Conservation (phyloP, 2,329 filamentous ascomycete genomes). For the Canariomyces notabilis region DNA sequence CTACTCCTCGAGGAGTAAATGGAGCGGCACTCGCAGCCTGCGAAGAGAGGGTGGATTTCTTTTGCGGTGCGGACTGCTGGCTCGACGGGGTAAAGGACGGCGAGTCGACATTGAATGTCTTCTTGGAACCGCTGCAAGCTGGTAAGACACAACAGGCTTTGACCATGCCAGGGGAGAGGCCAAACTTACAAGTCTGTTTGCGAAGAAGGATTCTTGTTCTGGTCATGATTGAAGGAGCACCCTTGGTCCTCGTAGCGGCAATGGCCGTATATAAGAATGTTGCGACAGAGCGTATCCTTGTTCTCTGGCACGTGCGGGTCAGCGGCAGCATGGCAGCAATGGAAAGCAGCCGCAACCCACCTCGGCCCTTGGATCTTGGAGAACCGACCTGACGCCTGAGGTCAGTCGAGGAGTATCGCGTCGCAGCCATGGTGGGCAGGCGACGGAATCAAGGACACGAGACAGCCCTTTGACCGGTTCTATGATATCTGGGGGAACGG, state of each 20-base stretch:
- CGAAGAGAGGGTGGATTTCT: constrained; percentile 76
- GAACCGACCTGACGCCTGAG: constrained; percentile 51
- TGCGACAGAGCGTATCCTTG: constrained; percentile 87
- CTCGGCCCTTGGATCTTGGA: constrained; percentile 51
- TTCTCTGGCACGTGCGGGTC: constrained; percentile 49
- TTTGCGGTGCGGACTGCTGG: constrained; percentile 42
- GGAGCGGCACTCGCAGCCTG: constrained; percentile 85
- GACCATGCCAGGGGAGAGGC: background rate
- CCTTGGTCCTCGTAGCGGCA: constrained; percentile 89
- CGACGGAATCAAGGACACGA: constrained; percentile 21
- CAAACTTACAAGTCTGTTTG: constrained; percentile 48
- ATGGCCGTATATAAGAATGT: constrained; percentile 88
- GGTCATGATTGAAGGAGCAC: constrained; percentile 86
- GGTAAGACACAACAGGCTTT: constrained; percentile 26
- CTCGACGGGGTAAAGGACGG: constrained; percentile 81
- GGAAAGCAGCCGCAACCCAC: constrained; percentile 13
- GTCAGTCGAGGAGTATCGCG: constrained; percentile 42
- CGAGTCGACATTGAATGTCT: constrained; percentile 88
- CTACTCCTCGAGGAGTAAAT: constrained; percentile 67
- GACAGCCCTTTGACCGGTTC: constrained; percentile 35
- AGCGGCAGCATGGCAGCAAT: constrained; percentile 9
- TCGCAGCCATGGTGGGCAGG: constrained; percentile 39
- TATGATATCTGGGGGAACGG: constrained; percentile 37
- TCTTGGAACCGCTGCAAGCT: constrained; percentile 50
- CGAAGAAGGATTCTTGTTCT: constrained; percentile 51